Base-by-base conservation (phyloP, 441 rosid species). In the Geranium incanum region DNA sequence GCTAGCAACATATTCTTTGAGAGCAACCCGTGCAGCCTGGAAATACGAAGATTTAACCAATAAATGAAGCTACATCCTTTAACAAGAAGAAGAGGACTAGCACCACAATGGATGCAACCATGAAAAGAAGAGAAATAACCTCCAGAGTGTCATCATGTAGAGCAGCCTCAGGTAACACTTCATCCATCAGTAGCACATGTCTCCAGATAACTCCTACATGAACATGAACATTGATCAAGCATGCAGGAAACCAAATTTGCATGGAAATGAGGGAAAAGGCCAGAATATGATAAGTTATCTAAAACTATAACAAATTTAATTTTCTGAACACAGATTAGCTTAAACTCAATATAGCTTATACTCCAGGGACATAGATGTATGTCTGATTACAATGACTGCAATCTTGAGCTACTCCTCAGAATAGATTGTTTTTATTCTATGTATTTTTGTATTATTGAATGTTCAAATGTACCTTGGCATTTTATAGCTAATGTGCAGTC, bases 141-240 rank as follows among this genome's bases (percentile, higher is more conserved):
- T 91, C 88, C 71, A 87, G 78, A 11, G 88, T 83, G 81, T 81
- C 82, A 72, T 85, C 95, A 55, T 90, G 82, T 71, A 95, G 94
- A 67, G 77, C 83, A 84, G 96, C 93, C 78, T 91, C 96, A 71
- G 75, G 81, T 76, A 93, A 78, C 23, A 87, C 95, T 82, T 86
- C 92, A 77, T 93, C 96, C 89, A 95, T 79, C 72, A 93, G 78
- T 60, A 86, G 89, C 43, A 88, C 96, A 84, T 91, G 97, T 72
- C 81, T 84, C 99, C 97, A 95, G 72, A 95, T 83, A 68, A 81
- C 79, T 83, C 93, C 98, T 95, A 82, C 74, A 69, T 74, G 65
- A 74, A 75, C 55, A 66, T 71, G 71, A 69, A 70, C 74, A 81
- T 69, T 73, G 12, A 68, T 45, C 67, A 71, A 76, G 60, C 59